Conservation (phyloP, 2,329 filamentous ascomycete genomes). For the Fusarium papillatum region DNA sequence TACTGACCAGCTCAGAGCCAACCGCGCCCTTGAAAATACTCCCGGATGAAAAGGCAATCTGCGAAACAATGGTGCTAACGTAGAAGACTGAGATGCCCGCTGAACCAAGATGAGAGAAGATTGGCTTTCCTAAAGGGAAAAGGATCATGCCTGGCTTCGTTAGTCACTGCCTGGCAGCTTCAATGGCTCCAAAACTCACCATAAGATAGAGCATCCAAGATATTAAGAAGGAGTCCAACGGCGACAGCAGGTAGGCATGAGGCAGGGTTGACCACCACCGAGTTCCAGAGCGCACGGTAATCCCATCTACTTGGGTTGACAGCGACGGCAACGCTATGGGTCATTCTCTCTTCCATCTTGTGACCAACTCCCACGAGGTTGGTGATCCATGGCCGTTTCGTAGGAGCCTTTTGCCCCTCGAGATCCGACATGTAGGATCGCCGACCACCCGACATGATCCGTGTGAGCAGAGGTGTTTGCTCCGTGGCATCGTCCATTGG, state of each 20-base stretch:
- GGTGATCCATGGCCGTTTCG: conserved; percentile 50
- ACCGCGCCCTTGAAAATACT: conserved; percentile 93
- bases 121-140: conserved; percentile 88
- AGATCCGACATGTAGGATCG: conserved; percentile 55
- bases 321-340: conserved; percentile 50
- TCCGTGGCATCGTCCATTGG: conserved; percentile 51
- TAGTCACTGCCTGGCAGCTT: conserved; percentile 11
- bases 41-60: conserved; percentile 88
- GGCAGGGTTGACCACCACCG: conserved; percentile 74
- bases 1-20: conserved; percentile 87
- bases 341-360: conserved; percentile 48
- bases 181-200: conserved; percentile 61
- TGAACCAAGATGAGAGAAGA: conserved; percentile 88
- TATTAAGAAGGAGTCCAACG: conserved; percentile 89
- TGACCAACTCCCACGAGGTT: conserved; percentile 48
- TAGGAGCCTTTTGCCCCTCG: conserved; percentile 63
- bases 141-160: conserved; percentile 81
- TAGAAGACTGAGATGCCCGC: conserved; percentile 99
- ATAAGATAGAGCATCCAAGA: conserved; percentile 95
- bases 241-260: conserved; percentile 87
- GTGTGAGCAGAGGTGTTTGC: conserved; percentile 61
- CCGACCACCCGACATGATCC: conserved; percentile 47
- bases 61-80: conserved; percentile 95
- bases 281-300: conserved; percentile 72
- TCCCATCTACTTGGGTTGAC: conserved; percentile 81